A percentile compares a stretch with the other conserved stretches of the same genome.
Evolutionary conservation across 2,329 filamentous ascomycete species (phyloP).

Genomic region (Sporothrix humicola): DNA sequence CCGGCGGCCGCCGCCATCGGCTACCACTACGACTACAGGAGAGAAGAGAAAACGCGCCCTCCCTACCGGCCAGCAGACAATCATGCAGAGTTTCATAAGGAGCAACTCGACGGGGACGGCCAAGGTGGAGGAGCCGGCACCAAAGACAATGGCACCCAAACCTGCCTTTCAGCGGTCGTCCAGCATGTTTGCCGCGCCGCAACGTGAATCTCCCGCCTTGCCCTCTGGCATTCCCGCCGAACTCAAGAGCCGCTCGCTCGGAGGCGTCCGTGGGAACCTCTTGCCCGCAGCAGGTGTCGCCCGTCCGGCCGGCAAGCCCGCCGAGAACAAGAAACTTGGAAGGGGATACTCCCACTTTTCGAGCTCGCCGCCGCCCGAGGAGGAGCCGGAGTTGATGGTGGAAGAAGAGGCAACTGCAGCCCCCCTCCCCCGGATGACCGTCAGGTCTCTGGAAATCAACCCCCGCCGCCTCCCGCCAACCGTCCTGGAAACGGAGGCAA

Average conservation of each 20-base stretch:
- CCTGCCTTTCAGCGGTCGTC: conserved; percentile 12
- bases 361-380: conserved; percentile 55
- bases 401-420: no score
- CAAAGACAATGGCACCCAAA: conserved; percentile 21
- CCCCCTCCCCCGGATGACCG: no score
- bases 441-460: no score
- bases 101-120: conserved; percentile 17
- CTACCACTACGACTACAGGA: not conserved
- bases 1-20: conserved; percentile 39
- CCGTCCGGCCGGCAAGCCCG: not conserved
- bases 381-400: not conserved
- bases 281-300: conserved; percentile 35
- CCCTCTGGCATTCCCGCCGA: conserved; percentile 43
- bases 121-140: not conserved
- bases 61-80: conserved; percentile 31
- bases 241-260: conserved; percentile 52
- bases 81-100: conserved; percentile 31
- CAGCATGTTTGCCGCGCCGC: not conserved
- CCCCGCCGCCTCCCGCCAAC: no score
- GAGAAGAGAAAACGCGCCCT: not conserved
- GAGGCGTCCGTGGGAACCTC: conserved; percentile 41
- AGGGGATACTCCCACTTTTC: conserved; percentile 62
- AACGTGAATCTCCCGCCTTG: no score
- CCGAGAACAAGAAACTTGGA: conserved; percentile 3
- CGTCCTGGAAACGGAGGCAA: no score